phyloP scores from a whole-genome alignment of 2,329 filamentous ascomycete species.

The Magnaporthales sp. region DNA sequence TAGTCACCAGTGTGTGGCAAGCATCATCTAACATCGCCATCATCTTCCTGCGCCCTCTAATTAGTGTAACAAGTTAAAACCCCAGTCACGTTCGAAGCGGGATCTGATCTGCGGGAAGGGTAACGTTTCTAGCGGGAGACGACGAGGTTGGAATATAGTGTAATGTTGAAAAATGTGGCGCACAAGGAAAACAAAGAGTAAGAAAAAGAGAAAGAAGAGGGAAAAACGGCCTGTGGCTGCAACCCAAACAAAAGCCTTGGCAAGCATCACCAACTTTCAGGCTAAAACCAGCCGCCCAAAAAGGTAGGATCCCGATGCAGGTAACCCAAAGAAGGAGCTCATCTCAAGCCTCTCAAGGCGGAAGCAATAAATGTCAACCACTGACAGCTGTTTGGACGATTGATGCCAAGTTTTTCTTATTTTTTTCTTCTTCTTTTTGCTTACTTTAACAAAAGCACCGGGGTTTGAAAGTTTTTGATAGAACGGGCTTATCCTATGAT shows the following conservation, averaged over 20 bases:
- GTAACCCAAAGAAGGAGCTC: neutral
- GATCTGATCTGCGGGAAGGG: neutral
- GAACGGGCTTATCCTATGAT: neutral
- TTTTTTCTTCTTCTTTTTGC: neutral
- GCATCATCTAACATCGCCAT: neutral
- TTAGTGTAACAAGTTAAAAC: neutral
- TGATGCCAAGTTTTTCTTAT: neutral
- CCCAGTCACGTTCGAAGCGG: neutral
- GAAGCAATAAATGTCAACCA: neutral
- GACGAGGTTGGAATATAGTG: too few relatives aligned
- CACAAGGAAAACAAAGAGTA: neutral
- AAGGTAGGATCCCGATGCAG: neutral
- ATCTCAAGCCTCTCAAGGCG: neutral
- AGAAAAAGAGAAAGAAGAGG: neutral
- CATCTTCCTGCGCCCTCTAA: neutral
- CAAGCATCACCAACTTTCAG: neutral
- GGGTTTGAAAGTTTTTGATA: too few relatives aligned
- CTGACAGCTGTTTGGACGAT: neutral
- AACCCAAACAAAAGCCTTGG: neutral
- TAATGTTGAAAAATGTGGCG: too few relatives aligned
- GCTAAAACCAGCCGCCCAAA: neutral
- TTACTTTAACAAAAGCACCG: neutral
- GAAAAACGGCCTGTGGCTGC: neutral
- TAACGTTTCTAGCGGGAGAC: neutral
- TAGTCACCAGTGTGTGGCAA: neutral